Evolutionary conservation across 2,329 filamentous ascomycete genomes (phyloP), one percentile per base, ranked within the genome.

Genomic region (Cytospora paraplurivora): DNA sequence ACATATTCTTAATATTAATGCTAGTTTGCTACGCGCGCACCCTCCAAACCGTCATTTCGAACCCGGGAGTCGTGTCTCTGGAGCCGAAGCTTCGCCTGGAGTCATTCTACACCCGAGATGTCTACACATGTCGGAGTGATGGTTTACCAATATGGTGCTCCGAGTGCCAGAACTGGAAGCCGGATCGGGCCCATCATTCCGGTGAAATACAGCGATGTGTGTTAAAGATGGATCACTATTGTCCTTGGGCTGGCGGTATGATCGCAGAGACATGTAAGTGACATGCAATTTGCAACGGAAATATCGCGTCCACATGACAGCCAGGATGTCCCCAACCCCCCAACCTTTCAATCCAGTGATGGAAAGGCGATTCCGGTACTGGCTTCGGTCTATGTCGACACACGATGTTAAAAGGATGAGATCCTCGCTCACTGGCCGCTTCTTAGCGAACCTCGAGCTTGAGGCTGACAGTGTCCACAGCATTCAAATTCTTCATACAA

Each of bases 161-260:
- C 4, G 84, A 86, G 59, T 99, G 94, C 74, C 85, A 85, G 62
- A 91, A 89, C 68, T 97, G 91, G 86, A 98, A 97, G 75, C 88
- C 90, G 0, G 94, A 97, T 71, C 85, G 94, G 4, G 85, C 90
- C 2, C 93, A 97, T 73, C 94, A 98, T 75, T 96, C 90, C 71
- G 88, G 88, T 59, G 91, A 96, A 72, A 79, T 95, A 13, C 86
- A 86, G 56, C 84, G 92, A 51, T 98, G 94, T 72, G 90, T 96
- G 27, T 79, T 84, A 49, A 95, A 95, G 71, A 95, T 97, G 90
- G 94, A 98, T 67, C 94, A 98, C 72, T 95, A 93, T 71, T 99
- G 95, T 72, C 95, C 94, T 0, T 98, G 90, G 90, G 93, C 96
- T n/a, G 94, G 94, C 4, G 95, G 94, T 27, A 91, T 97, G 68